These are phyloP conservation scores for Claviceps maximensis DNA, from an alignment of 2,329 filamentous ascomycete species.

Conservation along the genomic window DNA sequence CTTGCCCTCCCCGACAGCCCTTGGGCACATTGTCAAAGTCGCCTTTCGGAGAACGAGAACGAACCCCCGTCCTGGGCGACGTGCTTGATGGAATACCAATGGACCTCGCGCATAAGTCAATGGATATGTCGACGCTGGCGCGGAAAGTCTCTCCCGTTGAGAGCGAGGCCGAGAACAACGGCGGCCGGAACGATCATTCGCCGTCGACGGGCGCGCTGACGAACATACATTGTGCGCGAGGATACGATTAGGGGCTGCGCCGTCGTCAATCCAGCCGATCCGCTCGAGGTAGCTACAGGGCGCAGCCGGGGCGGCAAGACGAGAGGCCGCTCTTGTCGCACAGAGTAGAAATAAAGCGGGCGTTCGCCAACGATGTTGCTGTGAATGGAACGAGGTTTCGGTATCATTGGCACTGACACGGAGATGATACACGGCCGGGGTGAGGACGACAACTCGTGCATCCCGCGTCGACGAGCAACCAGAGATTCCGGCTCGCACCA, in stretches of 20 bases:
- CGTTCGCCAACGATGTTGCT: not conserved
- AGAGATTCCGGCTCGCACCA: slow-evolving; percentile 9
- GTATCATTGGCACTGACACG: not conserved
- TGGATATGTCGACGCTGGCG: not conserved
- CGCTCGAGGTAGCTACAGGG: slow-evolving; percentile 8
- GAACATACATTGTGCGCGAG: not conserved
- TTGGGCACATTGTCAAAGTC: slow-evolving; percentile 9
- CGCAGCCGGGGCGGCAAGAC: slow-evolving; percentile 11
- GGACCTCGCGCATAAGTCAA: slow-evolving; percentile 10
- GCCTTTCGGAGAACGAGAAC: slow-evolving; percentile 8
- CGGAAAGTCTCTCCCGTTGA: not conserved
- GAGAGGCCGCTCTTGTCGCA: slow-evolving; percentile 8
- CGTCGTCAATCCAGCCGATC: slow-evolving; percentile 11
- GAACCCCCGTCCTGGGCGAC: slow-evolving; percentile 8
- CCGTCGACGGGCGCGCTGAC: not conserved
- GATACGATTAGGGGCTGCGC: slow-evolving; percentile 6
- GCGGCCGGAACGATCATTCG: not conserved
- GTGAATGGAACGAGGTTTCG: not conserved
- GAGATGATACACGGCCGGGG: slow-evolving; percentile 10
- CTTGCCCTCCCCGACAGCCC: slow-evolving; percentile 7
- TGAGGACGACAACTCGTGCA: slow-evolving; percentile 9
- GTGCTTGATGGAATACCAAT: slow-evolving; percentile 8
- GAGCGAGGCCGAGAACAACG: not conserved
- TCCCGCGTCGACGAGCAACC: slow-evolving; percentile 11
- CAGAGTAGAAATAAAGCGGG: slow-evolving; percentile 9